Base-by-base conservation (phyloP, 306 rosid species). In the Prosopis cineraria region DNA sequence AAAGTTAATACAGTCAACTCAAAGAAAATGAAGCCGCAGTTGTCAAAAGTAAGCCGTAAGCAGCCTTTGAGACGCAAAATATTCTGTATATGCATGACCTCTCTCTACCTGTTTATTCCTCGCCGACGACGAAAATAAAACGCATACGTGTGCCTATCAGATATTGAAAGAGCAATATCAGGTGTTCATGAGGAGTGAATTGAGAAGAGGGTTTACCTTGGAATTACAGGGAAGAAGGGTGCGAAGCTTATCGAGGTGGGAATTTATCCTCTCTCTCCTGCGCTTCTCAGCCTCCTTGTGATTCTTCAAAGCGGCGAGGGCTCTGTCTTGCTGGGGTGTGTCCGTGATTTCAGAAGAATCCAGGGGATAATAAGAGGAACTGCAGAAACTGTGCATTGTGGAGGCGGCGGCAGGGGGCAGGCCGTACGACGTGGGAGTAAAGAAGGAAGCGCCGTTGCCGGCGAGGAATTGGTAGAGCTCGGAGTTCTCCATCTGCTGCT, bases 281-380 rank as follows among this genome's bases (percentile, higher is more conserved):
- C 99, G 81, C 86, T 93, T 95, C 85, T 95, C 99, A 14, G 99
- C 99, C 74, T 93, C 99, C 77, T 95, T 95, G 81, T 95, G 99
- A 73, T 95, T 95, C 79, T 88, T 89, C 73, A 95, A 65, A 36
- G 98, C 98, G 7, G 91, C 91, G 6, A 91, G 90, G 76, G 98
- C 98, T 85, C 93, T 78, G 29, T 95, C 97, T 1, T 87, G 93
- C 5, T 89, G 91, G 11, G 91, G 63, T n/a, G 73, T 68, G 16
- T 85, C 88, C 0, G 83, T 81, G 11, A 87, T 81, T 44, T 87
- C 90, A 3, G 91, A 84, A 17, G 69, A 30, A 22, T 87, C 91
- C 68, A 88, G 53, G 31, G 96, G 96, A 82, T 88, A 84, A 34
- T 87, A 89, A 25, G 96, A 90, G 40, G 96, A 89, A 4, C 88